These are phyloP conservation scores for Aspergillus saccharolyticus DNA, from an alignment of 495 filamentous ascomycete genomes.

Conservation along the genomic window DNA sequence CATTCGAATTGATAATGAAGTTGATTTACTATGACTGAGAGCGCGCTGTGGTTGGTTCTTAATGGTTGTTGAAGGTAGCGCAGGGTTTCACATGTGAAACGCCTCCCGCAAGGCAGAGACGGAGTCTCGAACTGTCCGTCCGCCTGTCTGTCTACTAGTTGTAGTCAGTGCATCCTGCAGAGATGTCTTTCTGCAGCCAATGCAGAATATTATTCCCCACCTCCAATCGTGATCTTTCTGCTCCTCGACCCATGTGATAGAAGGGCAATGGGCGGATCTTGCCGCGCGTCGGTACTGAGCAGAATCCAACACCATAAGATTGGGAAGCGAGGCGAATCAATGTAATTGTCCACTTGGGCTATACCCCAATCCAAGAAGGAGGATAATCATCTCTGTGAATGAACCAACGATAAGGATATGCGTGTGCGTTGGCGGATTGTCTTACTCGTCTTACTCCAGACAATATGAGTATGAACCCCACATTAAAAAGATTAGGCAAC, in stretches of 20 bases:
- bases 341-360: too few relatives aligned
- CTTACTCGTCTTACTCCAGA: background rate
- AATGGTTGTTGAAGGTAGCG: background rate
- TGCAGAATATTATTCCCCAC: background rate
- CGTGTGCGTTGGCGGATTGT: background rate
- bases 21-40: background rate
- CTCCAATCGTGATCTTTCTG: background rate
- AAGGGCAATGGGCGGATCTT: background rate
- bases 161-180: background rate
- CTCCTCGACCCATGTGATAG: background rate
- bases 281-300: background rate
- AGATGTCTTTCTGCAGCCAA: background rate
- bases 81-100: background rate
- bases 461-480: slow-evolving; percentile 5
- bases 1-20: background rate
- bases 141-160: background rate
- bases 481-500: slow-evolving; percentile 11
- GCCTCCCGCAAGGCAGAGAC: background rate
- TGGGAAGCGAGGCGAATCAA: too few relatives aligned
- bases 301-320: background rate
- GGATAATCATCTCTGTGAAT: background rate
- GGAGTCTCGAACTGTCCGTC: background rate
- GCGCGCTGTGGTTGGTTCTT: background rate
- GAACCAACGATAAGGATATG: background rate
- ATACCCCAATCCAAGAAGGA: background rate